Base-by-base conservation (phyloP, 1,284 basidiomycete species). In the Ceratobasidium sp. region DNA sequence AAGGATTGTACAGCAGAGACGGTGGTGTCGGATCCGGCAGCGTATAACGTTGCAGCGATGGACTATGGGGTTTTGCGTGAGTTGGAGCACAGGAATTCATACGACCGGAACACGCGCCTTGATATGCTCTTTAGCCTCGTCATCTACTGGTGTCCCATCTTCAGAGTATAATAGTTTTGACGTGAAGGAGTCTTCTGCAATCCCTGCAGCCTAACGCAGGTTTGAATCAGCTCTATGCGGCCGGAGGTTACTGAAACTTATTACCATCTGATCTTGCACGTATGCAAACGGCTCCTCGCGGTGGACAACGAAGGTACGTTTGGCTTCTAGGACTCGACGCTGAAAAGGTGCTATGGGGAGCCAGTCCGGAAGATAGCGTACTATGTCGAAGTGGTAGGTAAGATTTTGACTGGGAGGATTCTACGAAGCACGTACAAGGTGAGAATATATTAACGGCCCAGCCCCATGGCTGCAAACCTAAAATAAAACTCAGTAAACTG, bases 11-110 rank as follows among this genome's bases (percentile, higher is more conserved):
- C 39, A 0, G 65, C 65, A 16, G 65, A 69, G 3, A 58, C 65
- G 37, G 65, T 69, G 51, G 76, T 76, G 46, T 76, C 74, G 8
- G 74, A 76, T 77, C 34, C 66, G 76, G 80, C 81, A 7, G 77
- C 72, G 66, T 81, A 82, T 5, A 81, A 74, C 1, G 80, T 48
- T 7, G 39, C 41, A 8, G 61, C 39, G 31, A 63, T 76, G 41
- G 16, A 27, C 69, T 71, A 34, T 24, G 9, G 2, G 3, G 4
- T 19, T 8, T 62, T 22, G 22, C 16, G n/a, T 31, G 8, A 24
- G n/a, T n/a, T 31, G 7, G 19, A 7, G 14, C 31, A 0, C 29
- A 34, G 8, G 16, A 37, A 19, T 0, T 7, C 46, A 1, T n/a
- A 22, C 22, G 37, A 7, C 27, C 46, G 13, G n/a, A n/a, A 24